Conservation (phyloP, 768 basidiomycete genomes). For the Rhizopogon salebrosus region DNA sequence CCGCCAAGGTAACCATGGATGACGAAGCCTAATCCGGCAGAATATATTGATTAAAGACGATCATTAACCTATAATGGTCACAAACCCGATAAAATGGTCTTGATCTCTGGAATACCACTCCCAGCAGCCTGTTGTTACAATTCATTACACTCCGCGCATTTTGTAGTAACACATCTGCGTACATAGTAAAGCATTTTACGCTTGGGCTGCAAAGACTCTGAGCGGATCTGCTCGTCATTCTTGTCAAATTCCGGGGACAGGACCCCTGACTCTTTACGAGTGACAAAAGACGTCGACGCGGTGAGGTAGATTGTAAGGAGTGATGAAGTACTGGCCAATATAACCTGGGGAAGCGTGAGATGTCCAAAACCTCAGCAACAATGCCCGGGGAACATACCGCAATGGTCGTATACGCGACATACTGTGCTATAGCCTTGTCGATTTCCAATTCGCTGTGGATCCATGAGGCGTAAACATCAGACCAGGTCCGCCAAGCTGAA, state of each 20-base stretch:
- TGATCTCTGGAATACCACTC: slow-evolving; percentile 95
- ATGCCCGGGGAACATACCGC: slow-evolving; percentile 56
- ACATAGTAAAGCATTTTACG: slow-evolving; percentile 84
- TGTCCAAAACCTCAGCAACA: neutral
- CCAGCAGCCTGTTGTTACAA: slow-evolving; percentile 69
- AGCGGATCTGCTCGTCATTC: slow-evolving; percentile 18
- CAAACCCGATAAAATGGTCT: slow-evolving; percentile 83
- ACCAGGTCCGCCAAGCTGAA: slow-evolving; percentile 73
- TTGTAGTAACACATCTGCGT: slow-evolving; percentile 24
- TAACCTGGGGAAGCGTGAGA: slow-evolving; percentile 40
- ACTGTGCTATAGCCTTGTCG: slow-evolving; percentile 51
- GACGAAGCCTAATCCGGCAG: slow-evolving; percentile 64
- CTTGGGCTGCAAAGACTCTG: slow-evolving; percentile 28
- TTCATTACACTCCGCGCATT: neutral
- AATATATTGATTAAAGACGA: slow-evolving; percentile 7
- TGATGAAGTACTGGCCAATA: slow-evolving; percentile 66
- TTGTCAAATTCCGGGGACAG: slow-evolving; percentile 43
- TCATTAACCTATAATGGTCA: neutral
- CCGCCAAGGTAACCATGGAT: slow-evolving; percentile 96
- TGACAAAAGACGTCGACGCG: slow-evolving; percentile 81
- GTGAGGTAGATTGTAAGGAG: slow-evolving; percentile 85
- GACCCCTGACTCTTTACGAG: slow-evolving; percentile 85
- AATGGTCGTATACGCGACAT: slow-evolving; percentile 62
- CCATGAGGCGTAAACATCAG: slow-evolving; percentile 42
- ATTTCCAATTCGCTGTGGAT: slow-evolving; percentile 12